Evolutionary conservation across 2,329 filamentous ascomycete genomes (phyloP).

Genomic region (Saccharata proteae): DNA sequence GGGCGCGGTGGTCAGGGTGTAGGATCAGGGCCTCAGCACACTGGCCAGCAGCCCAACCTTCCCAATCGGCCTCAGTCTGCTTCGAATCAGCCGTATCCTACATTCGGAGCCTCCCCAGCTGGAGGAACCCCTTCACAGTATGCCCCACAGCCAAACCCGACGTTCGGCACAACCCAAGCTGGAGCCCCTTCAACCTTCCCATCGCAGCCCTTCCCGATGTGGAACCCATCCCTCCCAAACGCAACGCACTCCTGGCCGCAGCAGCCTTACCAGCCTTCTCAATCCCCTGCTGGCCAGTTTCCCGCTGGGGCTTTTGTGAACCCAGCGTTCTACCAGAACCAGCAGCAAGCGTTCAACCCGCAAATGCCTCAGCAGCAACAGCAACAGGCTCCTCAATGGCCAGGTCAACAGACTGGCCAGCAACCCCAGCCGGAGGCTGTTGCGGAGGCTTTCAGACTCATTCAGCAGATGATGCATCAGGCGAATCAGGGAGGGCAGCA

Average conservation of each 20-base stretch:
- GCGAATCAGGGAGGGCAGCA: too few relatives aligned
- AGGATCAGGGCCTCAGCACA: constrained; percentile 11
- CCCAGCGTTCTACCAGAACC: constrained; percentile 17
- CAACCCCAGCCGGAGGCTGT: constrained; percentile 4
- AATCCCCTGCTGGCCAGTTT: constrained; percentile 1
- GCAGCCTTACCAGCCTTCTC: constrained; percentile 9
- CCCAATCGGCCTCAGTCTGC: background rate
- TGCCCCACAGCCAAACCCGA: background rate
- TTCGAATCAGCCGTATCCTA: constrained; percentile 1
- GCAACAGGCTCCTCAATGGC: constrained; percentile 5
- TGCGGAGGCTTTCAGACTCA: constrained; percentile 5
- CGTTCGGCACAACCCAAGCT: too few relatives aligned
- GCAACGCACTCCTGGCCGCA: constrained; percentile 8
- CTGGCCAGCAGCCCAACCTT: constrained; percentile 1
- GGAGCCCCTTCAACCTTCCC: constrained; percentile 2
- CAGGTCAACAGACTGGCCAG: background rate
- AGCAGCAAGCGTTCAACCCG: constrained; percentile 13
- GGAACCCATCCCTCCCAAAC: constrained; percentile 12
- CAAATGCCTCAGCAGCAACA: constrained; percentile 8
- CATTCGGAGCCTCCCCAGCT: constrained; percentile 1
- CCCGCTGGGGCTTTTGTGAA: constrained; percentile 21
- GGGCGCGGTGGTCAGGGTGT: constrained; percentile 16
- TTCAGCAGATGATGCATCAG: constrained; percentile 7
- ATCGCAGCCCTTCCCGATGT: constrained; percentile 4
- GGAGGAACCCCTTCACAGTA: constrained; percentile 1